Evolutionary conservation across 768 basidiomycete genomes (phyloP).

Genomic region (Tricholomella constricta): DNA sequence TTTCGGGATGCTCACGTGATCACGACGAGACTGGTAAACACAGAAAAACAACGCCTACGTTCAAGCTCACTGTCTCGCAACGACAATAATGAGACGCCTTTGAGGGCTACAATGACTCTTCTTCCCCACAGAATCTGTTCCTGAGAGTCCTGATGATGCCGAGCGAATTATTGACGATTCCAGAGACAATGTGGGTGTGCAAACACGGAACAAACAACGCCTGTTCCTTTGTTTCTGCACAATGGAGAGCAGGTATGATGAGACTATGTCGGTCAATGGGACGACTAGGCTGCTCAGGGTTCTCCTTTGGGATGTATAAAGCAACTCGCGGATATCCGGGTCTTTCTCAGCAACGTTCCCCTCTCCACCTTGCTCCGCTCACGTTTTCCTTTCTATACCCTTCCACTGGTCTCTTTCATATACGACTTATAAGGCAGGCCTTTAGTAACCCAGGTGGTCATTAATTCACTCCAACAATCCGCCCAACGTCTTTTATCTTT

Average conservation of each 20-base stretch:
- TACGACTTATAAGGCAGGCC: constrained; percentile 38
- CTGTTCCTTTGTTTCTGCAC: constrained; percentile 17
- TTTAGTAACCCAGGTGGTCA: constrained; percentile 37
- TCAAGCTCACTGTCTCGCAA: background rate
- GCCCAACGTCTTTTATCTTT: constrained; percentile 7
- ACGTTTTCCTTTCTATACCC: constrained; percentile 18
- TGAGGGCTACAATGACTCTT: constrained; percentile 1
- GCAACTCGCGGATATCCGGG: constrained; percentile 18
- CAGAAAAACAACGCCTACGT: constrained; percentile 13
- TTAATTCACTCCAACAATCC: constrained; percentile 20
- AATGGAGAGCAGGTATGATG: constrained; percentile 11
- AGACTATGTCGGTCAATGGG: constrained; percentile 13
- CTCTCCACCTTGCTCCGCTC: constrained; percentile 21
- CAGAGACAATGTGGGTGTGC: constrained; percentile 11
- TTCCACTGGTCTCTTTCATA: constrained; percentile 18
- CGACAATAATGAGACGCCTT: background rate
- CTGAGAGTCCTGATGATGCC: constrained; percentile 13
- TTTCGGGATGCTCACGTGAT: constrained; percentile 12
- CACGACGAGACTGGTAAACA: constrained; percentile 5
- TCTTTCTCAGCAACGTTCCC: constrained; percentile 18
- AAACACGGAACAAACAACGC: constrained; percentile 21
- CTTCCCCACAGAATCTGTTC: no score
- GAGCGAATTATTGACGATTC: constrained; percentile 1
- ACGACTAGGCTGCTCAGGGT: constrained; percentile 18
- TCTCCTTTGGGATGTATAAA: constrained; percentile 30